Evolutionary conservation across 345 rosid genomes (phyloP), one percentile per base, ranked within the genome.

Genomic region (Pelargonium nanum): DNA sequence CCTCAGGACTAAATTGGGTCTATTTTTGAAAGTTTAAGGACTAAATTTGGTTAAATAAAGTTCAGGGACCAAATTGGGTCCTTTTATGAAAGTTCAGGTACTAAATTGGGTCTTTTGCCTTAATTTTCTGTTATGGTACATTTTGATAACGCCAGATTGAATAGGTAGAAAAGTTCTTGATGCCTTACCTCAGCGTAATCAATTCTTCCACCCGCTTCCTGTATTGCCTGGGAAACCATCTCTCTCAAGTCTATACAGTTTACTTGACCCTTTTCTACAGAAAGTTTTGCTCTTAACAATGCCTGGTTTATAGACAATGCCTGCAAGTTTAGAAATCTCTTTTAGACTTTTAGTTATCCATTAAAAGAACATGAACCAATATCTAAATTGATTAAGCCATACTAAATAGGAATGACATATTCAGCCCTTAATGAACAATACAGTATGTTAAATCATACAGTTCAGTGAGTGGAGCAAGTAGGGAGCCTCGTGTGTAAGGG

Each of bases 231-330:
- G 62, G 80, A 24, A 63, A 84, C 80, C 34, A 66, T 57, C 62
- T 82, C 78, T 67, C 72, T 80, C 22, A 89, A 72, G 58, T 68
- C 72, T 64, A 50, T 45, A 70, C 90, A 73, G 62, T 67, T 69
- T 5, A 58, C 61, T 50, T 59, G 61, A 68, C 88, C 94, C 50
- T 73, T 62, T 65, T 77, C 77, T 24, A 61, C 85, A 40, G 57
- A 67, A 62, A 71, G 77, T 74, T 81, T 85, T 67, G 87, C 89
- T 65, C 60, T 67, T 1, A 70, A 65, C 70, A 92, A 61, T 48
- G 94, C 80, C 68, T 60, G 78, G 80, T 74, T 85, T 63, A 92
- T 81, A 9, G 99, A 92, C 80, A 89, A 73, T 4, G 99, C 96
- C 99, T 89, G 74, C 66, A 55, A 24, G 19, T 67, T 4, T 28